Base-by-base conservation (phyloP, 192 early-diverging fungal species). In the Backusella sp. region DNA sequence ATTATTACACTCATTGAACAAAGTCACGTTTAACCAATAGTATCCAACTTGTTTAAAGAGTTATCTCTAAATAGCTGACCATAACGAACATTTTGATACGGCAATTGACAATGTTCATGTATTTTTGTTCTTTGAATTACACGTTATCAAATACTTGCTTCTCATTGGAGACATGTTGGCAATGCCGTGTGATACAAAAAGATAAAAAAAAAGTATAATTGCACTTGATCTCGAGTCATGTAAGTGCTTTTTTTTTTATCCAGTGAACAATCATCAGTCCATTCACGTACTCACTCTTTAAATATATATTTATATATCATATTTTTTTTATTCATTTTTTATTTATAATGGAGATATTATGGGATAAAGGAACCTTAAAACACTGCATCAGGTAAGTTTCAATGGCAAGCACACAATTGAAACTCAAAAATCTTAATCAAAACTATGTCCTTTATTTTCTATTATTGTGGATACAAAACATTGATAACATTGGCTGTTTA, bases 11-110 rank as follows among this genome's bases (percentile, higher is more conserved):
- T 28, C 11, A 23, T 14, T 62, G 56, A 62, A 62, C 56, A 62
- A 62, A 62, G 56, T 62, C 56, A 62, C 56, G 23, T 62, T 62
- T 62, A 62, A 28, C 56, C 56, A 62, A 62, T 62, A 28, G 26
- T 12, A 62, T 62, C 26, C 11, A 26, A 62, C 23, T 28, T 3
- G 26, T 11, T 62, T 62, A 14, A 62, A 62, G 56, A 62, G 4
- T 9, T 62, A 62, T 49, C 12, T 49, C 6, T 11, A 28, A 62
- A 28, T 62, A 28, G 14, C 56, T 62, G 56, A 62, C 21, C n/a
- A 23, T 56, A 23, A 26, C 21, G 53, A 56, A 11, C 53, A 21
- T 19, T 56, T 56, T 56, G 9, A 7, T 23, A 56, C 21, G 21
- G 23, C 26, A 62, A 62, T 62, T 62, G 23, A 62, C 12, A 12